Conservation (phyloP, 2,329 filamentous ascomycete species). For the Fusarium subtropicale region DNA sequence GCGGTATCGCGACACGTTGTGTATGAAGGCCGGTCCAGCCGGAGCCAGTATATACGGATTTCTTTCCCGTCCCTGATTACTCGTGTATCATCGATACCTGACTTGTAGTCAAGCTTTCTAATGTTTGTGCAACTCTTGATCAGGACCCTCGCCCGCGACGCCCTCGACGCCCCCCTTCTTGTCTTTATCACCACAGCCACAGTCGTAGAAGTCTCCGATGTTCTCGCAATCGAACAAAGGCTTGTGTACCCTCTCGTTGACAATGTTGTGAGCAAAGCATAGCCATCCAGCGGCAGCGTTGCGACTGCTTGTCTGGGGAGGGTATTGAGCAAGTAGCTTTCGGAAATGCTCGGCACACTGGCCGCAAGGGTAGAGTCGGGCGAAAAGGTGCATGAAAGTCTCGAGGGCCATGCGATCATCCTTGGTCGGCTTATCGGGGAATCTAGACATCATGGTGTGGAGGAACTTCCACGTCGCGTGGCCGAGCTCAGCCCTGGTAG, state of each 20-base stretch:
- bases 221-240: slow-evolving; percentile 72
- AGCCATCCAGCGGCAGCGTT: slow-evolving; percentile 75
- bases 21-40: slow-evolving; percentile 41
- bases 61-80: slow-evolving; percentile 12
- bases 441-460: slow-evolving; percentile 77
- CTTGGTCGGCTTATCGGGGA: slow-evolving; percentile 71
- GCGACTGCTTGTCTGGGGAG: slow-evolving; percentile 72
- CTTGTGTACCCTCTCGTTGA: slow-evolving; percentile 73
- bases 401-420: slow-evolving; percentile 73
- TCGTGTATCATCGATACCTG: slow-evolving; percentile 13
- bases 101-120: not conserved
- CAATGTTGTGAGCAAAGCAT: slow-evolving; percentile 75
- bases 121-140: slow-evolving; percentile 40
- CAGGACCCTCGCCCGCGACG: slow-evolving; percentile 30
- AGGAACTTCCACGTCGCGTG: slow-evolving; percentile 77
- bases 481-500: slow-evolving; percentile 69
- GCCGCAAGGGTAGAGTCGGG: slow-evolving; percentile 76
- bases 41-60: slow-evolving; percentile 23
- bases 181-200: slow-evolving; percentile 75
- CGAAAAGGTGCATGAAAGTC: slow-evolving; percentile 74
- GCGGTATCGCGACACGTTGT: not conserved
- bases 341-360: slow-evolving; percentile 77
- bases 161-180: slow-evolving; percentile 53
- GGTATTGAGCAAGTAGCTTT: slow-evolving; percentile 69
- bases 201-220: slow-evolving; percentile 78